These are phyloP conservation scores for Amaranthus hypochondriacus DNA, from an alignment of 148 eudicot genomes.

Conservation along the genomic window DNA sequence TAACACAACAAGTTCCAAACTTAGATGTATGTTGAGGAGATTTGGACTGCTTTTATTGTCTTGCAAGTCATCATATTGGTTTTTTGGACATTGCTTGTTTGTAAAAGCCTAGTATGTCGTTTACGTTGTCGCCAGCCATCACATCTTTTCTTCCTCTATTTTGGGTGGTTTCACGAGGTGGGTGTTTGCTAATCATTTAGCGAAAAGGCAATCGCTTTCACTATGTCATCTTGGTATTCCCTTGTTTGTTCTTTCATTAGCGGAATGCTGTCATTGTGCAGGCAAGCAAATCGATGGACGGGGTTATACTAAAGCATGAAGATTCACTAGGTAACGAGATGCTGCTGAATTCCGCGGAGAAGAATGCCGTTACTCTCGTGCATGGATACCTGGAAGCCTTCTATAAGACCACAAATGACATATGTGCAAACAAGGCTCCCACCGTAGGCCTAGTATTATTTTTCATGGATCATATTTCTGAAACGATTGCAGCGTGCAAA, in stretches of 20 bases:
- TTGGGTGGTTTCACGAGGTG: too few relatives aligned
- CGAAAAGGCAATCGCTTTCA: not conserved
- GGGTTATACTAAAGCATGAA: slow-evolving; percentile 55
- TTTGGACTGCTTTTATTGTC: too few relatives aligned
- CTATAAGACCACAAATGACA: slow-evolving; percentile 67
- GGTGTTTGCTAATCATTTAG: not conserved
- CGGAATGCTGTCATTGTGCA: slow-evolving; percentile 28
- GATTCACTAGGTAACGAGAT: slow-evolving; percentile 49
- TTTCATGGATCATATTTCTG: slow-evolving; percentile 90
- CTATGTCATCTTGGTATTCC: not conserved
- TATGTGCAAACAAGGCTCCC: slow-evolving; percentile 54
- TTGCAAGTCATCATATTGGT: not conserved
- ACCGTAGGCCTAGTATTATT: slow-evolving; percentile 72
- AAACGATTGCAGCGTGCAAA: slow-evolving; percentile 54
- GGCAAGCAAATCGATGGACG: slow-evolving; percentile 76
- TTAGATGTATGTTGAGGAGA: too few relatives aligned
- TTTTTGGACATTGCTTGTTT: not conserved
- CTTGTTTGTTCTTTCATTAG: not conserved
- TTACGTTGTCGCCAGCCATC: not conserved
- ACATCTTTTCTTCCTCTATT: too few relatives aligned
- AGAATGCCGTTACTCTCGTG: slow-evolving; percentile 51
- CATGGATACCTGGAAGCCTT: slow-evolving; percentile 71
- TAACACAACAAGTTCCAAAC: too few relatives aligned
- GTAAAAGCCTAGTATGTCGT: not conserved
- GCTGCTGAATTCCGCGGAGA: slow-evolving; percentile 57